Conservation (phyloP, 768 basidiomycete species). For the Mrakia hoshinonis region DNA sequence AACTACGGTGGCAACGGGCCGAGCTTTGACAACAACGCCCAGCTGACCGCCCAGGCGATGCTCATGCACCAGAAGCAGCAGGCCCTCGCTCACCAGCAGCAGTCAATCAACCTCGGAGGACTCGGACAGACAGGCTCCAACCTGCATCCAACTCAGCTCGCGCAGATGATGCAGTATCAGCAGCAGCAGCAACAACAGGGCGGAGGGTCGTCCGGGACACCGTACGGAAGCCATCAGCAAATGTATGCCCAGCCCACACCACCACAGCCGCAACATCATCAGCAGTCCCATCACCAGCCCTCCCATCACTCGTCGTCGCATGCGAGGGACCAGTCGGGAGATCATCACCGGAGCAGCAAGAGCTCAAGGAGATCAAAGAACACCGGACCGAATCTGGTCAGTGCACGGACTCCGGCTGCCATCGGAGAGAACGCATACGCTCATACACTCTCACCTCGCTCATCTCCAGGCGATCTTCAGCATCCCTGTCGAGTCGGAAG, state of each 20-base stretch:
- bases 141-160: not conserved
- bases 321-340: not conserved
- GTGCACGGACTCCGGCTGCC: not conserved
- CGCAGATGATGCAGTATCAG: not conserved
- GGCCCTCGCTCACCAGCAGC: not conserved
- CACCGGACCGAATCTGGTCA: not conserved
- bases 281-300: not conserved
- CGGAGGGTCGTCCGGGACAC: too few relatives aligned
- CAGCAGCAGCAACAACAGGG: too few relatives aligned
- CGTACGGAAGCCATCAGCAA: not conserved
- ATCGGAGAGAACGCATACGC: not conserved
- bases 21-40: not conserved
- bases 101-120: not conserved
- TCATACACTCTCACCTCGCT: not conserved
- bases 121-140: not conserved
- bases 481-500: not conserved
- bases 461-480: not conserved
- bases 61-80: slow-evolving; percentile 9
- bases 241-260: not conserved
- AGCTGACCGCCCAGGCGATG: not conserved
- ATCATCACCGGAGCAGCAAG: slow-evolving; percentile 5
- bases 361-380: not conserved
- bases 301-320: slow-evolving; percentile 14
- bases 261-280: slow-evolving; percentile 23
- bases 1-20: not conserved